A percentile compares a stretch with the other conserved stretches of the same genome.
Evolutionary conservation across 495 filamentous ascomycete species (phyloP).

Genomic region (Glutinoglossum americanum): DNA sequence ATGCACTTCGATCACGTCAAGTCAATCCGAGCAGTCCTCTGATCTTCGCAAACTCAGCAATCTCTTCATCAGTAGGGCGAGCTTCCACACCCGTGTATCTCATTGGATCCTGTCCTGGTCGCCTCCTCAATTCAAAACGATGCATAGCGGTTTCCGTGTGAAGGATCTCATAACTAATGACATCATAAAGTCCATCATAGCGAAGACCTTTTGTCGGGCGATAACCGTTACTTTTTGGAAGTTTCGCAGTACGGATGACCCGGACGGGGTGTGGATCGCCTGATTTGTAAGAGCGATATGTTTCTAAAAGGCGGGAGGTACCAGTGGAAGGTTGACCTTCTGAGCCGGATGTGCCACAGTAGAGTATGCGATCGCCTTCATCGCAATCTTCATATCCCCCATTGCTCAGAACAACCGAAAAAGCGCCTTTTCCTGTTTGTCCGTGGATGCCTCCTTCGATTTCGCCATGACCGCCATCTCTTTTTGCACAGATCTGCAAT

Average conservation of each 20-base stretch:
- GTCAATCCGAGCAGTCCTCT: background rate
- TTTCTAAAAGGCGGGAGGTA: constrained; percentile 22
- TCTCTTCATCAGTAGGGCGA: constrained; percentile 5
- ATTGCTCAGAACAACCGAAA: constrained; percentile 21
- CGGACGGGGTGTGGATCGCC: constrained; percentile 17
- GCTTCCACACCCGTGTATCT: constrained; percentile 11
- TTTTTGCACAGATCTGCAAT: constrained; percentile 24
- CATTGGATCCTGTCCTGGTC: constrained; percentile 22
- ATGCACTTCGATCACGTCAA: too few relatives aligned
- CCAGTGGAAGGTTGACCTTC: constrained; percentile 13
- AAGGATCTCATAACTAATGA: constrained; percentile 15
- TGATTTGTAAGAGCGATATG: constrained; percentile 9
- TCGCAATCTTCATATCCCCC: constrained; percentile 24
- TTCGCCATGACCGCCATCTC: constrained; percentile 35
- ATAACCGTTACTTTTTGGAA: constrained; percentile 16
- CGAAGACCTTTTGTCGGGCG: constrained; percentile 26
- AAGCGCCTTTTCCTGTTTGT: constrained; percentile 15
- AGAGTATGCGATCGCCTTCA: constrained; percentile 23
- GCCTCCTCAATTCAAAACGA: constrained; percentile 20
- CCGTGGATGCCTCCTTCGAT: constrained; percentile 29
- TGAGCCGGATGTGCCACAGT: constrained; percentile 27
- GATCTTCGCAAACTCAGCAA: background rate
- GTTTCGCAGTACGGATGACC: constrained; percentile 23
- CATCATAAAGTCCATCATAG: constrained; percentile 36
- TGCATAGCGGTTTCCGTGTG: constrained; percentile 17